phyloP scores from a whole-genome alignment of 2,329 filamentous ascomycete genomes.

The Monosporascus sp. region DNA sequence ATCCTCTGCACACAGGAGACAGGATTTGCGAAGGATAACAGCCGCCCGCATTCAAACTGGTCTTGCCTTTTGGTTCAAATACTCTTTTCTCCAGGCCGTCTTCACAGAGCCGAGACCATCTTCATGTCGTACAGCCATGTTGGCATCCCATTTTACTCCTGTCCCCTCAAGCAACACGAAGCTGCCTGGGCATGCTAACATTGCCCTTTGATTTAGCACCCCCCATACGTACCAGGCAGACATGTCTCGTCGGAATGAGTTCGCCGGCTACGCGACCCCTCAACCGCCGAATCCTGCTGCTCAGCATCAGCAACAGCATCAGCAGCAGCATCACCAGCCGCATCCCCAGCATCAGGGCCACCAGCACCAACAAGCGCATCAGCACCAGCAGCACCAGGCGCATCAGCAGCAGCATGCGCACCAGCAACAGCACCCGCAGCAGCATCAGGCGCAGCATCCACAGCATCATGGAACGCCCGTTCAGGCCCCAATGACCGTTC shows the following conservation, averaged over 20 bases:
- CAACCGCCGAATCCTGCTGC: slow-evolving; percentile 25
- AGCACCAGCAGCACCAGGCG: slow-evolving; percentile 33
- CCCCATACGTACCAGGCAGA: slow-evolving; percentile 47
- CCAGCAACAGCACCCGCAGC: slow-evolving; percentile 28
- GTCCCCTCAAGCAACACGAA: slow-evolving; percentile 15
- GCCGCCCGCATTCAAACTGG: slow-evolving; percentile 7
- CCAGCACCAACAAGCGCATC: slow-evolving; percentile 24
- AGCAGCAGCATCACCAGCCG: slow-evolving; percentile 30
- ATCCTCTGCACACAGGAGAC: slow-evolving; percentile 5
- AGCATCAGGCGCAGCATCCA: slow-evolving; percentile 21
- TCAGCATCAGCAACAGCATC: slow-evolving; percentile 29
- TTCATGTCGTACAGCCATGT: slow-evolving; percentile 17
- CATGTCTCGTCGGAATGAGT: slow-evolving; percentile 45
- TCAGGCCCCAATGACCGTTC: slow-evolving; percentile 31
- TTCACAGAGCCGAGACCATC: slow-evolving; percentile 1
- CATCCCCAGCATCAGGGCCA: slow-evolving; percentile 15
- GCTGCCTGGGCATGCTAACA: slow-evolving; percentile 27
- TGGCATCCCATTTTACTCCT: slow-evolving; percentile 12
- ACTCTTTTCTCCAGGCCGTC: slow-evolving; percentile 3
- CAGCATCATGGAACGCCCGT: slow-evolving; percentile 31
- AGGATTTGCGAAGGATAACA: slow-evolving; percentile 9
- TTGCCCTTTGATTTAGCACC: slow-evolving; percentile 33
- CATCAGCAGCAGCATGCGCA: slow-evolving; percentile 29
- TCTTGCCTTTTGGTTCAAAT: slow-evolving; percentile 5
- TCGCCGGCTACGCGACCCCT: slow-evolving; percentile 19